Percentiles rank a stretch among this genome's conserved stretches.
These are phyloP conservation scores for Lodderomyces theae DNA, from an alignment of 1,139 yeast genomes.

Conservation along the genomic window DNA sequence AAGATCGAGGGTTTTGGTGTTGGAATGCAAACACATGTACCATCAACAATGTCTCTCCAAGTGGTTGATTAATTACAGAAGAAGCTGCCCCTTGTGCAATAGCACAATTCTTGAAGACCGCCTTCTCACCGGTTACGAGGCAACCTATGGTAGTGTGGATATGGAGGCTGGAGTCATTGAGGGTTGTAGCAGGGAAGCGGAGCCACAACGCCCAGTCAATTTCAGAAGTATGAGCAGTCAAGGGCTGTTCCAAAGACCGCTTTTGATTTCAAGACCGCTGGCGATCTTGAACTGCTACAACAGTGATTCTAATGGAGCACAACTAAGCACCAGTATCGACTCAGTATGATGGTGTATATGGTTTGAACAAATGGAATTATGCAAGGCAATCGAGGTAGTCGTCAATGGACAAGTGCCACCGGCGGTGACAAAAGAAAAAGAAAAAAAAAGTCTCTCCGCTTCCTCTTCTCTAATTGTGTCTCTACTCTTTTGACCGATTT, in stretches of 20 bases:
- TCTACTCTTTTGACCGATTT: too few species aligned
- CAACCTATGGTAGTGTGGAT: slow-evolving; percentile 22
- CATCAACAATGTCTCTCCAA: slow-evolving; percentile 46
- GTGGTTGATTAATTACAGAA: slow-evolving; percentile 45
- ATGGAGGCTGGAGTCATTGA: slow-evolving; percentile 16
- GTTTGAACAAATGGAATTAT: background rate
- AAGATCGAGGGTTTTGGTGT: slow-evolving; percentile 37
- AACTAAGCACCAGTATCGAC: slow-evolving; percentile 28
- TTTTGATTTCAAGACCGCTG: slow-evolving; percentile 24
- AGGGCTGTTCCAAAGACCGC: slow-evolving; percentile 9
- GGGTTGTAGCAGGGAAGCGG: slow-evolving; percentile 3
- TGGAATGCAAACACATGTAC: slow-evolving; percentile 44
- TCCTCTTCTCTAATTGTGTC: too few species aligned
- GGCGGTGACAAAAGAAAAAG: too few species aligned
- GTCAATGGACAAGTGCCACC: too few species aligned
- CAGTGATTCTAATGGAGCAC: slow-evolving; percentile 7
- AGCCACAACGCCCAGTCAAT: slow-evolving; percentile 4
- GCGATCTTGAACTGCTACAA: slow-evolving; percentile 24
- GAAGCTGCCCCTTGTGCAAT: slow-evolving; percentile 48
- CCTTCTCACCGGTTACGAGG: slow-evolving; percentile 22
- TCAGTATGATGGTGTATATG: slow-evolving; percentile 11
- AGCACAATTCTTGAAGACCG: slow-evolving; percentile 14
- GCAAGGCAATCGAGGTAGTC: too few species aligned
- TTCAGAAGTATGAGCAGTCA: slow-evolving; percentile 8
- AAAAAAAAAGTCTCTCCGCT: too few species aligned